Conservation (phyloP, 2,329 filamentous ascomycete species). For the Trichoderma afroharzianum region DNA sequence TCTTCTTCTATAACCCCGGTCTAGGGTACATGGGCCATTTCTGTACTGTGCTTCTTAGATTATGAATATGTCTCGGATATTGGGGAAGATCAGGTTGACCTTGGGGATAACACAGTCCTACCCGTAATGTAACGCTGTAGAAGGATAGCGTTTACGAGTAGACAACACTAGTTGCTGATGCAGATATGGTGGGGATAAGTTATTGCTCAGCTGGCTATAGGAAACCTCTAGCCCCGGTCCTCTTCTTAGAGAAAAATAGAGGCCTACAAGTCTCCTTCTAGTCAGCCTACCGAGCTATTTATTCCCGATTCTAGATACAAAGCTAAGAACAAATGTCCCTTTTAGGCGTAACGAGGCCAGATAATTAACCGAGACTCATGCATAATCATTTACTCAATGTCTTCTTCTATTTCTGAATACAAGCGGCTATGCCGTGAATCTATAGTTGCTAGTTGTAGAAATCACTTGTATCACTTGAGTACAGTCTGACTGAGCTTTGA, state of each 20-base stretch:
- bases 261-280: no score
- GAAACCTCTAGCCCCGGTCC: not conserved
- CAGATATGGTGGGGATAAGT: not conserved
- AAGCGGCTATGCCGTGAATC: not conserved
- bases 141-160: not conserved
- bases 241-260: no score
- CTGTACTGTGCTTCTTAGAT: not conserved
- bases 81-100: not conserved
- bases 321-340: not conserved
- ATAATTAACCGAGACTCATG: not conserved
- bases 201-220: not conserved
- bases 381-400: not conserved
- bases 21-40: not conserved
- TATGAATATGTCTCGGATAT: not conserved
- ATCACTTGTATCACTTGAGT: not conserved
- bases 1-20: not conserved
- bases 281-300: not conserved
- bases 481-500: not conserved
- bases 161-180: not conserved
- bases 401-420: not conserved
- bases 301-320: not conserved
- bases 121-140: not conserved
- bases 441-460: not conserved
- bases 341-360: not conserved
- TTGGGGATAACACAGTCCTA: not conserved